Conservation (phyloP, 2,329 filamentous ascomycete species). For the Claviceps pusilla region DNA sequence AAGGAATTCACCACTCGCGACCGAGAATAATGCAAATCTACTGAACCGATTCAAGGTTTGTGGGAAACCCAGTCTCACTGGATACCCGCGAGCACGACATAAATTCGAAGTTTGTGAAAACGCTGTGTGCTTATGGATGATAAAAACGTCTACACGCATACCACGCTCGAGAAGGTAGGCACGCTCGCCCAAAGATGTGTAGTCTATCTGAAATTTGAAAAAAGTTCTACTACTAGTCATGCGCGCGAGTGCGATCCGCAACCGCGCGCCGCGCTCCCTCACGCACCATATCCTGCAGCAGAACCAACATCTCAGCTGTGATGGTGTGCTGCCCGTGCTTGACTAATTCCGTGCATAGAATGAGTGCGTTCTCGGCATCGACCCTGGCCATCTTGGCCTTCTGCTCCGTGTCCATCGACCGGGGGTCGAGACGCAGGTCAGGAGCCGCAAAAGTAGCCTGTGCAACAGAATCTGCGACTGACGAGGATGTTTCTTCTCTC, state of each 20-base stretch:
- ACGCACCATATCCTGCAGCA: slow-evolving; percentile 34
- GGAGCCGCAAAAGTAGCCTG: background rate
- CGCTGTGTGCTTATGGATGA: too few relatives aligned
- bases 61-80: too few relatives aligned
- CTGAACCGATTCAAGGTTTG: too few relatives aligned
- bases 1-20: too few relatives aligned
- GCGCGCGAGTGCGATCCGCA: slow-evolving; percentile 5
- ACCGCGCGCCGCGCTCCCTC: slow-evolving; percentile 33
- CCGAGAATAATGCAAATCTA: too few relatives aligned
- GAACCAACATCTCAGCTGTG: slow-evolving; percentile 20
- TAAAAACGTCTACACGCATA: background rate
- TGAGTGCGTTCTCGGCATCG: slow-evolving; percentile 47
- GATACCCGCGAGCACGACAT: too few relatives aligned
- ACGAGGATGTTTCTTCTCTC: slow-evolving; percentile 1
- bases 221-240: background rate
- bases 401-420: slow-evolving; percentile 29
- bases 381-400: slow-evolving; percentile 31
- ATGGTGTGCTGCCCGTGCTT: slow-evolving; percentile 27
- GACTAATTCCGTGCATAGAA: slow-evolving; percentile 41
- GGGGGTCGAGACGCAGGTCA: slow-evolving; percentile 29
- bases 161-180: background rate
- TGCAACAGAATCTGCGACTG: slow-evolving; percentile 12
- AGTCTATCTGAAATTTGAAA: background rate
- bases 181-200: background rate
- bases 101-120: too few relatives aligned